phyloP scores from a whole-genome alignment of 2,329 filamentous ascomycete genomes.

The Paraphaeosphaeria minitans region DNA sequence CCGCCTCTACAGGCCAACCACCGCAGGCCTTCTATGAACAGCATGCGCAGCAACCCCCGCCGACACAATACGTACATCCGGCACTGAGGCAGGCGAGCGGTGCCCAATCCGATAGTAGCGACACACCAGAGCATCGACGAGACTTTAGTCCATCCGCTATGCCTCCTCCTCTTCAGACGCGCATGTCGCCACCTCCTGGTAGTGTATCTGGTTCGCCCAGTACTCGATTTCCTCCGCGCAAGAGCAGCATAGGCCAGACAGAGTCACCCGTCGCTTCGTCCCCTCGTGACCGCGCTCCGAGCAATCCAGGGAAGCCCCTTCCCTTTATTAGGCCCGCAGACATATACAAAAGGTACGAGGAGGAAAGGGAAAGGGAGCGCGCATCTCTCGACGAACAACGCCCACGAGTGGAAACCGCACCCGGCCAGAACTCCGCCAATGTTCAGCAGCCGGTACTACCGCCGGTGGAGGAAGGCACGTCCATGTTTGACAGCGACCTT shows the following conservation, averaged over 20 bases:
- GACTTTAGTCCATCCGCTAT: conserved; percentile 61
- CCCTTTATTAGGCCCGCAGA: conserved; percentile 76
- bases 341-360: conserved; percentile 73
- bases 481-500: conserved; percentile 37
- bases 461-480: conserved; percentile 22
- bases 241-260: conserved; percentile 63
- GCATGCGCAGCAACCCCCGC: conserved; percentile 19
- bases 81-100: conserved; percentile 29
- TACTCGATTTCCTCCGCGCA: conserved; percentile 62
- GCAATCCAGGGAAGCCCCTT: conserved; percentile 56
- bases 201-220: conserved; percentile 36
- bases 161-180: conserved; percentile 55
- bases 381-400: conserved; percentile 63
- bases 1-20: conserved; percentile 35
- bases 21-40: conserved; percentile 17
- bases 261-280: conserved; percentile 31
- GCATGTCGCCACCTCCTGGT: conserved; percentile 47
- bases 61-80: conserved; percentile 16
- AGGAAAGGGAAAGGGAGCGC: conserved; percentile 64
- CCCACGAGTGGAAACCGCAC: conserved; percentile 57
- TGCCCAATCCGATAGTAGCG: conserved; percentile 38
- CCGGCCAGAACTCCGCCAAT: not conserved
- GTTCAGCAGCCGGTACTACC: conserved; percentile 21
- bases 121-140: conserved; percentile 47
- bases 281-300: conserved; percentile 33